Evolutionary conservation across 2,329 filamentous ascomycete species (phyloP).

Genomic region (Escovopsis sp.): DNA sequence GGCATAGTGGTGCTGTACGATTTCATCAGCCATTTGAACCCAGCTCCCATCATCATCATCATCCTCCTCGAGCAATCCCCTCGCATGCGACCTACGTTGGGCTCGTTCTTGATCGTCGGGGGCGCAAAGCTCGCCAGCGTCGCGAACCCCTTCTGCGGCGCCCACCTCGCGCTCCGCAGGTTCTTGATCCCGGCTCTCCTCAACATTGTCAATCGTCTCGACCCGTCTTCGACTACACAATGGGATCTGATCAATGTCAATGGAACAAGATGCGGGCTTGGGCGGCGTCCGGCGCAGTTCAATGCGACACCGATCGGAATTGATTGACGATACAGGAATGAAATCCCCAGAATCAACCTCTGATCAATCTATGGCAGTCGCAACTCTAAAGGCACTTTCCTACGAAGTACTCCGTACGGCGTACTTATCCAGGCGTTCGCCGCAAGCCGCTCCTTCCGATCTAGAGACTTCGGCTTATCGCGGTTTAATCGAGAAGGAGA

Average conservation of each 20-base stretch:
- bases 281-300: too few species aligned
- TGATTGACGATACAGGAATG: too few species aligned
- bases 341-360: too few species aligned
- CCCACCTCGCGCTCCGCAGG: conserved; percentile 16
- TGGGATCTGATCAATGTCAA: too few species aligned
- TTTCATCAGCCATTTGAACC: not conserved
- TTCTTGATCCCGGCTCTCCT: conserved; percentile 18
- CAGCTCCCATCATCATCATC: too few species aligned
- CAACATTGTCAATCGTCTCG: conserved; percentile 9
- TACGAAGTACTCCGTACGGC: too few species aligned
- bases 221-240: too few species aligned
- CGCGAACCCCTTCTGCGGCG: conserved; percentile 23
- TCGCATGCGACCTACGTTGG: conserved; percentile 54
- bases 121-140: conserved; percentile 76
- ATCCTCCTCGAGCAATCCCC: too few species aligned
- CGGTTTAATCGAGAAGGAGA: conserved; percentile 4
- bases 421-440: not conserved
- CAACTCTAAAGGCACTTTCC: too few species aligned
- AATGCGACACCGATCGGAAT: too few species aligned
- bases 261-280: too few species aligned
- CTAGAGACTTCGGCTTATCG: conserved; percentile 6
- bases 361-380: too few species aligned
- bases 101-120: conserved; percentile 78
- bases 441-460: not conserved
- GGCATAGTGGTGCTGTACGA: conserved; percentile 63